Evolutionary conservation across 345 rosid genomes (phyloP), one percentile per base, ranked within the genome.

Genomic region (Pugionium dolabratum): DNA sequence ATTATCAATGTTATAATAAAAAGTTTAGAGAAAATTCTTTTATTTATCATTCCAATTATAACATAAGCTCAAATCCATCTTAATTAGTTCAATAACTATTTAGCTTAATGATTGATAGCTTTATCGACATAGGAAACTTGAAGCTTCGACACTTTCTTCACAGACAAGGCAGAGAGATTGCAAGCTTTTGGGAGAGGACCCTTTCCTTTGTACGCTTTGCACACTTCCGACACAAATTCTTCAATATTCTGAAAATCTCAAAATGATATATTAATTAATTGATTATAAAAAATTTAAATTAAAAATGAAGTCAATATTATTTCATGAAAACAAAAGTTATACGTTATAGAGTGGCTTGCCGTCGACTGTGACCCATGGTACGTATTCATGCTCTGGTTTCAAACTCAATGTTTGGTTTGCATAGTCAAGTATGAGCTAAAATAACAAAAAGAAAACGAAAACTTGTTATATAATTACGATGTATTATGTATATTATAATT

Each of bases 321-420:
- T 7, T 59, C 27, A 32, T 46, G 50, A 44, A 3, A 49, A 27
- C 30, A 67, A 57, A 7, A 9, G 39, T 29, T 46, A 47, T 67
- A 67, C 76, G 0, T 65, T 18, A 8, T 52, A 59, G 18, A 59
- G 57, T 43, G 68, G 77, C 29, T 40, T 31, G 55, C 34, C 47
- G 37, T 73, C 59, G 6, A 73, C 49, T 51, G 77, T 73, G 36
- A 66, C 62, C 77, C 77, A 73, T 50, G 77, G 77, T 31, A 73
- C 73, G 4, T 45, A 73, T 25, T 7, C 2, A 45, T 60, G 57
- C 43, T 29, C 3, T 0, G 77, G 77, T 27, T 60, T 53, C 29
- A 73, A 62, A 66, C 52, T 59, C 6, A 18, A n/a, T 2, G 77
- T 73, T 29, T 46, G 9, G 6, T 73, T 66, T 59, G 72, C 72